A percentile compares a stretch with the other conserved stretches of the same genome.
phyloP scores from a whole-genome alignment of 1,284 basidiomycete species.

The Apiotrichum montevideense region DNA sequence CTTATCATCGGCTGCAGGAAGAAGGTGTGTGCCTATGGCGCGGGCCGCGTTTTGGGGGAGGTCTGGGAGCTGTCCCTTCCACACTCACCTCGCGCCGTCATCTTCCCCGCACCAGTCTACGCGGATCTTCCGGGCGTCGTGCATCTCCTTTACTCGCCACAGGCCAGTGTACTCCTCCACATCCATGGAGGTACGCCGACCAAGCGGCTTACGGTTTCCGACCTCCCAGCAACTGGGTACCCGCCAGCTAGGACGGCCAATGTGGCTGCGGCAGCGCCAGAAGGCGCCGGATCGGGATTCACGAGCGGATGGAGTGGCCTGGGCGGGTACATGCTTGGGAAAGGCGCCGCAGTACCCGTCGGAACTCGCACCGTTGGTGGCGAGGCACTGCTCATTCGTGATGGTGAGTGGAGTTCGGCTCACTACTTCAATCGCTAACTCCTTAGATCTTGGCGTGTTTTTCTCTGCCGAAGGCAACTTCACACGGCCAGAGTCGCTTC shows the following conservation, averaged over 20 bases:
- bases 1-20: conserved; percentile 80
- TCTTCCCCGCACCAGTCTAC: conserved; percentile 35
- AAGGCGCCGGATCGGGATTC: conserved; percentile 53
- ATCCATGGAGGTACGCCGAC: conserved; percentile 56
- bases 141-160: conserved; percentile 63
- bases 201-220: conserved; percentile 61
- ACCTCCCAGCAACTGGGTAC: conserved; percentile 53
- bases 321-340: conserved; percentile 49
- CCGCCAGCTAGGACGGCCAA: background rate
- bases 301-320: conserved; percentile 53
- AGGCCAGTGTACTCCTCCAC: conserved; percentile 62
- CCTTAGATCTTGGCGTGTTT: conserved; percentile 64
- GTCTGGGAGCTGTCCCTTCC: conserved; percentile 62
- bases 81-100: conserved; percentile 65
- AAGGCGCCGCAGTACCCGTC: conserved; percentile 63
- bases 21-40: conserved; percentile 65
- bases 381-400: conserved; percentile 70
- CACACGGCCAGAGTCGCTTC: conserved; percentile 57
- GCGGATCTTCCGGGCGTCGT: conserved; percentile 44
- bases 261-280: background rate
- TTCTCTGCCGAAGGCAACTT: conserved; percentile 64
- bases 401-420: conserved; percentile 56
- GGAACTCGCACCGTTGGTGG: conserved; percentile 56
- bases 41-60: conserved; percentile 18
- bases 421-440: conserved; percentile 1